These are phyloP conservation scores for Microsporum canis DNA, from an alignment of 2,329 filamentous ascomycete species.

Conservation along the genomic window DNA sequence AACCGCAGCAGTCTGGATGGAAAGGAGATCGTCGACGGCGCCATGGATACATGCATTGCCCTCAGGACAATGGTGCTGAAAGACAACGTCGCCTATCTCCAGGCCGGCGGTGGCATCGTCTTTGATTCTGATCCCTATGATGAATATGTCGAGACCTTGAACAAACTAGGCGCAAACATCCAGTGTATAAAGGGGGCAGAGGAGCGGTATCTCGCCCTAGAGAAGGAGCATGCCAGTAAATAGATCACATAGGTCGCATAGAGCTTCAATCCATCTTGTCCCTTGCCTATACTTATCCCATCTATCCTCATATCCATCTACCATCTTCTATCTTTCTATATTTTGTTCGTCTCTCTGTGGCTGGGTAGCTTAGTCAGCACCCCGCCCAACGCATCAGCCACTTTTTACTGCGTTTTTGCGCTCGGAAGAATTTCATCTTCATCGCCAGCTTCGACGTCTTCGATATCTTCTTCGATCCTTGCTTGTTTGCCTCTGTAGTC, in stretches of 20 bases:
- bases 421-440: neutral
- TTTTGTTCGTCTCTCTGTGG: neutral
- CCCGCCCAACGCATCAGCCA: neutral
- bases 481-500: neutral
- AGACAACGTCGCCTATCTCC: conserved; percentile 81
- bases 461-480: neutral
- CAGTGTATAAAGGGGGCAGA: conserved; percentile 78
- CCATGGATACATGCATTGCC: conserved; percentile 79
- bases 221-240: conserved; percentile 19
- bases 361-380: conserved; percentile 3
- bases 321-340: neutral
- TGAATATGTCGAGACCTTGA: conserved; percentile 93
- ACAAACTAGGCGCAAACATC: conserved; percentile 87
- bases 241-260: neutral
- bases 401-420: neutral
- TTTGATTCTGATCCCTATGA: conserved; percentile 86
- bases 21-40: conserved; percentile 54
- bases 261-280: too few relatives aligned
- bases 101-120: conserved; percentile 77
- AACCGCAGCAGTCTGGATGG: conserved; percentile 56
- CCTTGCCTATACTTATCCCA: neutral
- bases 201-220: conserved; percentile 46
- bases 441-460: neutral
- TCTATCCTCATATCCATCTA: neutral
- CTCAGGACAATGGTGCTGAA: conserved; percentile 91